phyloP scores from a whole-genome alignment of 192 early-diverging fungal genomes.

The Pilaira anomala region DNA sequence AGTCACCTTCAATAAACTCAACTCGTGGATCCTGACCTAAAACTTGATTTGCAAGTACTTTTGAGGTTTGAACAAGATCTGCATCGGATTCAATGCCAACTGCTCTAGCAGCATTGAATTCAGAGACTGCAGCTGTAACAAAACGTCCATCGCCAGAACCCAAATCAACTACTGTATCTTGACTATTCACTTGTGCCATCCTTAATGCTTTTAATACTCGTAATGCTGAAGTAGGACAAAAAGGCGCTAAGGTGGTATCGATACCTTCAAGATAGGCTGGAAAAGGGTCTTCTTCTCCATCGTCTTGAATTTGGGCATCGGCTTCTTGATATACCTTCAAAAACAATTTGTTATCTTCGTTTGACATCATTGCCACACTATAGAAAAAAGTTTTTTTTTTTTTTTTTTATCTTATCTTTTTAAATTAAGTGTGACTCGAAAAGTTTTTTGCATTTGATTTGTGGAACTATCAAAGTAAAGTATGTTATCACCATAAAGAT shows the following conservation, averaged over 20 bases:
- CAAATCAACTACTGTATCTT: slow-evolving; percentile 52
- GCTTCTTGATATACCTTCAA: slow-evolving; percentile 16
- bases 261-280: slow-evolving; percentile 53
- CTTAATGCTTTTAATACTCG: slow-evolving; percentile 46
- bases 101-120: slow-evolving; percentile 41
- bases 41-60: slow-evolving; percentile 31
- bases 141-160: slow-evolving; percentile 61
- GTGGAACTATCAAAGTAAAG: too few species aligned
- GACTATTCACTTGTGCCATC: slow-evolving; percentile 39
- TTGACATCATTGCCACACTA: too few species aligned
- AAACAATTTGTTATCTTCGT: slow-evolving; percentile 17
- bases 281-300: slow-evolving; percentile 33
- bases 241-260: slow-evolving; percentile 53
- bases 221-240: slow-evolving; percentile 52
- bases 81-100: slow-evolving; percentile 54
- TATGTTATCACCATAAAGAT: too few species aligned
- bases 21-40: slow-evolving; percentile 24
- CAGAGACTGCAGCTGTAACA: slow-evolving; percentile 45
- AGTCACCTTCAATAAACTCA: slow-evolving; percentile 40
- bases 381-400: too few species aligned
- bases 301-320: slow-evolving; percentile 21
- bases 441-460: too few species aligned
- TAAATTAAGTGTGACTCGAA: too few species aligned
- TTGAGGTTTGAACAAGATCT: slow-evolving; percentile 42
- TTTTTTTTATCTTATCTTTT: too few species aligned